phyloP scores from a whole-genome alignment of 768 basidiomycete species.

The Strobilomyces echinocephalus region DNA sequence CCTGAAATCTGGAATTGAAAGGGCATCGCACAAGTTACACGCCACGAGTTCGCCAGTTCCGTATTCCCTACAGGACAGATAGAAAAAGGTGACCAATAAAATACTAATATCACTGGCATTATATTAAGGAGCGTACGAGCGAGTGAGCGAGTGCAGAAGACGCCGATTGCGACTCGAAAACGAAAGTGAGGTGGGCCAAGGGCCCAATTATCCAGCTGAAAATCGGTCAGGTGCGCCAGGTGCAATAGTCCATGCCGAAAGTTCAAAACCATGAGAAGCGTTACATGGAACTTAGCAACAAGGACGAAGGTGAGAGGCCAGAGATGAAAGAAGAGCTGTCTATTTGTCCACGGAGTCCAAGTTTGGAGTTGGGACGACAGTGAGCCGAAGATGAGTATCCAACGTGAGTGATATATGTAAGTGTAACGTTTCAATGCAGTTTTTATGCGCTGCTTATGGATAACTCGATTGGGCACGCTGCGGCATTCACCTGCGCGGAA shows the following conservation, averaged over 20 bases:
- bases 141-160: not conserved
- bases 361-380: conserved; percentile 1
- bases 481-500: conserved; percentile 55
- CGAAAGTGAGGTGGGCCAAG: not conserved
- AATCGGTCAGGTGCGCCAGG: not conserved
- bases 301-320: not conserved
- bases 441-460: conserved; percentile 46
- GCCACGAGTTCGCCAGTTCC: too few species aligned
- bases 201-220: not conserved
- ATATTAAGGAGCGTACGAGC: conserved; percentile 12
- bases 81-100: conserved; percentile 1
- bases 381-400: conserved; percentile 12
- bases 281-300: not conserved
- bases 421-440: not conserved
- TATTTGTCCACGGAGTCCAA: conserved; percentile 10
- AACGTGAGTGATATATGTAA: not conserved
- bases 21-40: too few species aligned
- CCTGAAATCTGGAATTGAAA: too few species aligned
- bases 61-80: not conserved
- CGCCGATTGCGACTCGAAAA: not conserved
- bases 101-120: conserved; percentile 1
- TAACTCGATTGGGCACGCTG: conserved; percentile 67
- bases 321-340: not conserved
- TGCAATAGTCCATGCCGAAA: not conserved
- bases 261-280: not conserved